These are phyloP conservation scores for Oenanthe sinensis DNA, from an alignment of 129 eudicot species.

Conservation along the genomic window DNA sequence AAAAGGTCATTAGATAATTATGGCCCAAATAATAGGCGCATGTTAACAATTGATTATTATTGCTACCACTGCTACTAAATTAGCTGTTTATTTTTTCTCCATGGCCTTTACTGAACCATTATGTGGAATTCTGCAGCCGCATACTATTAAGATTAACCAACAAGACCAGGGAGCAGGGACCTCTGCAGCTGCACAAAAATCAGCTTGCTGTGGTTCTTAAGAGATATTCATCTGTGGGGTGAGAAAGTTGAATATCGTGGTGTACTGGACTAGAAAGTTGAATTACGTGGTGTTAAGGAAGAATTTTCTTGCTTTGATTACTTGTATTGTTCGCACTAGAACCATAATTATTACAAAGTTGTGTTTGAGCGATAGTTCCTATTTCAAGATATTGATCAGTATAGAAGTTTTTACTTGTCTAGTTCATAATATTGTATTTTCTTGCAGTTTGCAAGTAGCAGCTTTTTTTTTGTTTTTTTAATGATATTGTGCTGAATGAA, in stretches of 20 bases:
- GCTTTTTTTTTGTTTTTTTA: not conserved
- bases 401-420: slow-evolving; percentile 14
- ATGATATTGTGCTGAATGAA: not conserved
- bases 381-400: slow-evolving; percentile 22
- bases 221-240: slow-evolving; percentile 10
- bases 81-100: not conserved
- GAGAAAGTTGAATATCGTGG: slow-evolving; percentile 7
- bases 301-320: slow-evolving; percentile 23
- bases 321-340: slow-evolving; percentile 30
- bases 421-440: not conserved
- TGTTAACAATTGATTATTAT: too few relatives aligned
- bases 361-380: slow-evolving; percentile 18
- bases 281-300: slow-evolving; percentile 17
- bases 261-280: not conserved
- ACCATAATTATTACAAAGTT: slow-evolving; percentile 24
- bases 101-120: not conserved
- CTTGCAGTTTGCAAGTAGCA: not conserved
- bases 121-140: slow-evolving; percentile 46
- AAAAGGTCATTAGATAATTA: not conserved
- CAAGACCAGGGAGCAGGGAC: slow-evolving; percentile 49
- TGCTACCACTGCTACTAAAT: not conserved
- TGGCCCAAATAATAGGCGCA: not conserved
- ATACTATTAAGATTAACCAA: slow-evolving; percentile 53
- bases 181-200: slow-evolving; percentile 43
- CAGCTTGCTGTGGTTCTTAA: slow-evolving; percentile 72